Evolutionary conservation across 495 filamentous ascomycete genomes (phyloP).

Genomic region (Xylaria flabelliformis): DNA sequence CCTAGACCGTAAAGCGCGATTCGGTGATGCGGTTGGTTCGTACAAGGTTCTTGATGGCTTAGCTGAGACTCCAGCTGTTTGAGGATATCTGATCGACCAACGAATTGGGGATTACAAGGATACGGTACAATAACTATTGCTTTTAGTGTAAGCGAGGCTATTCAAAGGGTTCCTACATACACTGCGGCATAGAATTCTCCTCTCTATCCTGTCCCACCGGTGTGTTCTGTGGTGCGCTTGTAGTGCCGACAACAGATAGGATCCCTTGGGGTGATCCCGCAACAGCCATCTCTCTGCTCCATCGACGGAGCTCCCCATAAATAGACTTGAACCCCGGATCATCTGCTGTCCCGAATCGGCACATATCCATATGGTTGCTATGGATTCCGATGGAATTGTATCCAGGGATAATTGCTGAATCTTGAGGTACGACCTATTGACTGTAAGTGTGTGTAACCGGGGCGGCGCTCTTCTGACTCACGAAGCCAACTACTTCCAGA

Average conservation of each 20-base stretch:
- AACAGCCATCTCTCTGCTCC: conserved; percentile 24
- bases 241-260: not conserved
- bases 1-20: conserved; percentile 53
- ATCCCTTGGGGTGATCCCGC: not conserved
- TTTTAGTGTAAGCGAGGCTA: not conserved
- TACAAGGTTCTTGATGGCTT: not conserved
- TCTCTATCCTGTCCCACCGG: not conserved
- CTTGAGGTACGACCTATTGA: conserved; percentile 43
- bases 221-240: not conserved
- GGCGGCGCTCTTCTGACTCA: not conserved
- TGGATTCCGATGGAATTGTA: conserved; percentile 47
- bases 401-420: conserved; percentile 49
- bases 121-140: not conserved
- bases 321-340: conserved; percentile 33
- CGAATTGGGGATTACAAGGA: not conserved
- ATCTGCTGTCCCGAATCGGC: conserved; percentile 38
- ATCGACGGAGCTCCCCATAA: conserved; percentile 33
- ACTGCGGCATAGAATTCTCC: not conserved
- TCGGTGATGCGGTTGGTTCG: conserved; percentile 11
- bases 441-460: conserved; percentile 16
- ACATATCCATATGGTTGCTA: conserved; percentile 54
- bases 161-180: not conserved
- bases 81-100: not conserved
- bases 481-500: conserved; percentile 29
- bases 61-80: not conserved